Evolutionary conservation across 2,329 filamentous ascomycete species (phyloP).

Genomic region (Herpotrichia juniperi): DNA sequence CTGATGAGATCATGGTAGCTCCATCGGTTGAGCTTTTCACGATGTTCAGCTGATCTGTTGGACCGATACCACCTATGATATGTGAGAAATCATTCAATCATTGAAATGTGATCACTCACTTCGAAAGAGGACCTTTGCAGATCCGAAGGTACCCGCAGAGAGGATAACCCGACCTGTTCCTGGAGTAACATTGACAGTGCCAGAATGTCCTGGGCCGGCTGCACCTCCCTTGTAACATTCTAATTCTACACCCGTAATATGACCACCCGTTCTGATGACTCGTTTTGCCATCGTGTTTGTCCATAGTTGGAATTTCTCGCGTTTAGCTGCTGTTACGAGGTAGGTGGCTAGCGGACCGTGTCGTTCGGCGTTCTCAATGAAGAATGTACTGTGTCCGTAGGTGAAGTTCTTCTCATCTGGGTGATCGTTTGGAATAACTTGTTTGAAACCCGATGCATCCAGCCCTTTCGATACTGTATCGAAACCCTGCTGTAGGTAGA

Average conservation of each 20-base stretch:
- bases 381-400: conserved; percentile 63
- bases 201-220: conserved; percentile 53
- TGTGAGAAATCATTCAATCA: not conserved
- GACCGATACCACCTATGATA: conserved; percentile 62
- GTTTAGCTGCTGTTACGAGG: conserved; percentile 63
- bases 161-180: conserved; percentile 68
- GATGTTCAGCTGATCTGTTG: conserved; percentile 51
- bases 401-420: conserved; percentile 69
- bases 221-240: conserved; percentile 56
- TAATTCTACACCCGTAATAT: conserved; percentile 68
- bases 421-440: conserved; percentile 63
- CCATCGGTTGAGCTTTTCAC: conserved; percentile 50
- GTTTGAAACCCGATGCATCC: conserved; percentile 63
- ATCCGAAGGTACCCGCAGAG: conserved; percentile 70
- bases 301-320: conserved; percentile 68
- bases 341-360: conserved; percentile 73
- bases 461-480: conserved; percentile 65
- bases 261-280: conserved; percentile 65
- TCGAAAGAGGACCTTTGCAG: conserved; percentile 68
- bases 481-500: conserved; percentile 69
- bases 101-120: conserved; percentile 44
- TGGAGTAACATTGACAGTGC: conserved; percentile 63
- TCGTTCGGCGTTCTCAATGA: conserved; percentile 68
- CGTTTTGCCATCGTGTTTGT: conserved; percentile 67
- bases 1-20: conserved; percentile 46